phyloP scores from a whole-genome alignment of 2,329 filamentous ascomycete genomes.

The Fusarium xyrophilum region DNA sequence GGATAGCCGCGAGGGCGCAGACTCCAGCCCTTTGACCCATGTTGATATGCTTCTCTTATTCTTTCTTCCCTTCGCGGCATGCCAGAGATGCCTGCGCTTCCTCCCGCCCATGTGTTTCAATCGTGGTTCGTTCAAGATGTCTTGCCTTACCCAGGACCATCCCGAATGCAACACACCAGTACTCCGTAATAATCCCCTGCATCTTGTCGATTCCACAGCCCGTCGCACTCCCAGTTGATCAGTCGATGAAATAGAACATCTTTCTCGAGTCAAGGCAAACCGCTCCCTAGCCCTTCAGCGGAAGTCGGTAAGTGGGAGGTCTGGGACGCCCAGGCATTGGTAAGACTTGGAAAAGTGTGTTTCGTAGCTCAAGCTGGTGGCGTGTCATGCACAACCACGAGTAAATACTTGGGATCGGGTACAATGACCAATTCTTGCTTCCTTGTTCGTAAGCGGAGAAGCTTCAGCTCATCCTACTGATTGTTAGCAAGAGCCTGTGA shows the following conservation, averaged over 20 bases:
- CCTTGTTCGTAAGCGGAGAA: constrained; percentile 79
- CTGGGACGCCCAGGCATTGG: constrained; percentile 22
- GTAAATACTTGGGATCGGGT: constrained; percentile 78
- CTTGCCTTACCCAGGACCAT: constrained; percentile 19
- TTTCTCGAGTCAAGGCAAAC: constrained; percentile 5
- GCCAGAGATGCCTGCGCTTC: neutral
- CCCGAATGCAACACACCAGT: constrained; percentile 12
- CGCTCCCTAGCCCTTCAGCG: constrained; percentile 9
- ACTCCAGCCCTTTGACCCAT: constrained; percentile 26
- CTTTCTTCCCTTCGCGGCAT: constrained; percentile 1
- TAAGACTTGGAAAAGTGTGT: constrained; percentile 16
- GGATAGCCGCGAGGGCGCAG: constrained; percentile 27
- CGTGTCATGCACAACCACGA: constrained; percentile 84
- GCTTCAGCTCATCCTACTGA: constrained; percentile 73
- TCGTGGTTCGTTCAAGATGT: constrained; percentile 15
- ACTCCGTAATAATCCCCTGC: constrained; percentile 8
- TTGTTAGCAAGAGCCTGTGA: constrained; percentile 34
- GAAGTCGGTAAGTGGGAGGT: constrained; percentile 17
- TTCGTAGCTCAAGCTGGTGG: constrained; percentile 62
- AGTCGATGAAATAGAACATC: constrained; percentile 15
- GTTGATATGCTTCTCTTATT: neutral
- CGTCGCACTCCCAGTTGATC: constrained; percentile 10
- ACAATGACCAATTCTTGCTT: constrained; percentile 86
- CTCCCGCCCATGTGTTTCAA: constrained; percentile 3
- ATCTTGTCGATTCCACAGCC: constrained; percentile 16